phyloP scores from a whole-genome alignment of 2,329 filamentous ascomycete species.

The Sporothrix curviconia region DNA sequence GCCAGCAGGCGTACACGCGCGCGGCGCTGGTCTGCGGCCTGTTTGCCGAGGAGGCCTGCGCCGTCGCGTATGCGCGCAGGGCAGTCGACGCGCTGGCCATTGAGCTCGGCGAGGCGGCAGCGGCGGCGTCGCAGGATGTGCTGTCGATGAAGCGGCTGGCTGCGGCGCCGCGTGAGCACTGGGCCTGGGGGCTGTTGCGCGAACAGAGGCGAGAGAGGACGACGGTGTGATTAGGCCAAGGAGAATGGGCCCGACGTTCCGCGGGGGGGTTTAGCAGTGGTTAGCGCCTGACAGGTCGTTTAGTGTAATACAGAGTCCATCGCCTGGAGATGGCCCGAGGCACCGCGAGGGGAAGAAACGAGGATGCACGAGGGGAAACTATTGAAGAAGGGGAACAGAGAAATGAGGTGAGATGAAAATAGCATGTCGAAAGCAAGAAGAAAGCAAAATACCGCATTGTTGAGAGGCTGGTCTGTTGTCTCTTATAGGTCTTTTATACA shows the following conservation, averaged over 20 bases:
- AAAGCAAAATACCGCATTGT: neutral
- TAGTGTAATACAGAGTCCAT: no score
- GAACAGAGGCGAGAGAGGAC: neutral
- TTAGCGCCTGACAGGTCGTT: no score
- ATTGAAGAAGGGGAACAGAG: no score
- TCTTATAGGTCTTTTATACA: neutral
- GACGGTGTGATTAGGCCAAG: neutral
- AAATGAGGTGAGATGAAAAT: no score
- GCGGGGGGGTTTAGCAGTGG: neutral
- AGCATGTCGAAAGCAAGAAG: no score
- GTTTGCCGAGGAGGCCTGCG: slow-evolving; percentile 29
- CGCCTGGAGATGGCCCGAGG: neutral
- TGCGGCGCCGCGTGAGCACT: slow-evolving; percentile 27
- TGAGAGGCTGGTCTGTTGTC: no score
- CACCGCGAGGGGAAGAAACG: neutral
- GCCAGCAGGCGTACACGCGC: slow-evolving; percentile 28
- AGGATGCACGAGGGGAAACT: no score
- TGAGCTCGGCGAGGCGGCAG: slow-evolving; percentile 28
- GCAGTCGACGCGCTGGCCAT: slow-evolving; percentile 28
- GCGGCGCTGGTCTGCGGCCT: slow-evolving; percentile 35
- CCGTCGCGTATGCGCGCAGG: slow-evolving; percentile 26
- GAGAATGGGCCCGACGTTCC: neutral
- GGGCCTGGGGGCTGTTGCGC: slow-evolving; percentile 25
- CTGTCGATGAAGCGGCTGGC: slow-evolving; percentile 29
- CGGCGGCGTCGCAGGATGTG: slow-evolving; percentile 25